Conservation (phyloP, 768 basidiomycete species). For the Auricularia sp. region DNA sequence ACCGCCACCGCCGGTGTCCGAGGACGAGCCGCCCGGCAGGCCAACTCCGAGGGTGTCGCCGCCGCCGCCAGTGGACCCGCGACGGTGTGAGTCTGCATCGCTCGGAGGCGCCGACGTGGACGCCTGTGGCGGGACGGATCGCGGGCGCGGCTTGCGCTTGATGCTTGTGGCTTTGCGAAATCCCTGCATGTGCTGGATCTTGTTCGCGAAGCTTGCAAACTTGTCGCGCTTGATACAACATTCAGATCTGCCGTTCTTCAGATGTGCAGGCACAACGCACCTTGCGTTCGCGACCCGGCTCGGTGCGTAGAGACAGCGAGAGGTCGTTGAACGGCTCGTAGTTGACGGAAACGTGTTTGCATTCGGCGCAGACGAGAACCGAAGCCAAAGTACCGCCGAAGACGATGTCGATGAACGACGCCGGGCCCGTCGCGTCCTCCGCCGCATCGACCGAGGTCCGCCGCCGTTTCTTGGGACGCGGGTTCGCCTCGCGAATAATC, state of each 20-base stretch:
- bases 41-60: background rate
- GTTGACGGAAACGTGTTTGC: slow-evolving; percentile 69
- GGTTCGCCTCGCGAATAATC: slow-evolving; percentile 71
- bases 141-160: background rate
- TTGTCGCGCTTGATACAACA: slow-evolving; percentile 42
- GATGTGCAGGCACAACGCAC: slow-evolving; percentile 11
- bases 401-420: slow-evolving; percentile 79
- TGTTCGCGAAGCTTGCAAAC: slow-evolving; percentile 63
- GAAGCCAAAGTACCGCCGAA: slow-evolving; percentile 85
- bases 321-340: slow-evolving; percentile 94
- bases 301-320: slow-evolving; percentile 77
- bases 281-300: slow-evolving; percentile 64
- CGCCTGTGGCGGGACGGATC: background rate
- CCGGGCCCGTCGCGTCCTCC: slow-evolving; percentile 22
- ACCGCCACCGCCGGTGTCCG: background rate
- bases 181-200: slow-evolving; percentile 28
- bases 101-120: background rate
- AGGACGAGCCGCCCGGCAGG: background rate
- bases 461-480: slow-evolving; percentile 23
- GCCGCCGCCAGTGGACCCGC: background rate
- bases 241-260: background rate
- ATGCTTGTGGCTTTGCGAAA: background rate
- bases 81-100: background rate
- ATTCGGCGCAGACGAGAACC: slow-evolving; percentile 88
- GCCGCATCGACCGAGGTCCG: background rate